These are phyloP conservation scores for Zygosaccharomyces kombuchaensis DNA, from an alignment of 805 yeast species.

Conservation along the genomic window DNA sequence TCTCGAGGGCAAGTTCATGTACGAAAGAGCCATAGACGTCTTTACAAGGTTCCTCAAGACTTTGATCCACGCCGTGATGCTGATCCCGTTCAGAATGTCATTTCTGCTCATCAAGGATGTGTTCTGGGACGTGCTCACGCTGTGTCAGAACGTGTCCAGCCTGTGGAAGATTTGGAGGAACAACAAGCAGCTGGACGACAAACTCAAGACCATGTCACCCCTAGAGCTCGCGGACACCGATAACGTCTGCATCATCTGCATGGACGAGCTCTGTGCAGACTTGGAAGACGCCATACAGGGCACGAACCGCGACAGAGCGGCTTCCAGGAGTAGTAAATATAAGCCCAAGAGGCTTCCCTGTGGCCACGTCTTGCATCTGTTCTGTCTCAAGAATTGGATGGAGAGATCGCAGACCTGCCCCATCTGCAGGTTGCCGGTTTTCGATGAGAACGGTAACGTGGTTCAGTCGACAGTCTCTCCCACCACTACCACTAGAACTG, in stretches of 20 bases:
- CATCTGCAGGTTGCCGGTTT: slow-evolving; percentile 73
- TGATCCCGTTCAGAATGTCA: slow-evolving; percentile 45
- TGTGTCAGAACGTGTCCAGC: slow-evolving; percentile 37
- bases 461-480: slow-evolving; percentile 10
- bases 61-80: slow-evolving; percentile 42
- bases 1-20: slow-evolving; percentile 69
- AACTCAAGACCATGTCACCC: slow-evolving; percentile 56
- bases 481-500: background rate
- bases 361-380: slow-evolving; percentile 83
- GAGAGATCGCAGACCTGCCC: slow-evolving; percentile 93
- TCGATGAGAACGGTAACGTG: slow-evolving; percentile 35
- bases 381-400: slow-evolving; percentile 89
- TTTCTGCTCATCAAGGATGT: slow-evolving; percentile 49
- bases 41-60: slow-evolving; percentile 46
- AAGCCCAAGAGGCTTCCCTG: slow-evolving; percentile 76
- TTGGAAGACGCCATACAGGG: slow-evolving; percentile 27
- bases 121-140: slow-evolving; percentile 33
- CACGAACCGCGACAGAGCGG: background rate
- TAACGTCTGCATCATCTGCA: slow-evolving; percentile 78
- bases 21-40: slow-evolving; percentile 54
- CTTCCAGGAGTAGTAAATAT: slow-evolving; percentile 37
- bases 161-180: slow-evolving; percentile 41
- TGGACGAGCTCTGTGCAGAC: slow-evolving; percentile 66
- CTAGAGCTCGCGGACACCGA: slow-evolving; percentile 61
- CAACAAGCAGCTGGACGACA: slow-evolving; percentile 58